phyloP scores from a whole-genome alignment of 2,329 filamentous ascomycete genomes.

The Colletotrichum liriopes region DNA sequence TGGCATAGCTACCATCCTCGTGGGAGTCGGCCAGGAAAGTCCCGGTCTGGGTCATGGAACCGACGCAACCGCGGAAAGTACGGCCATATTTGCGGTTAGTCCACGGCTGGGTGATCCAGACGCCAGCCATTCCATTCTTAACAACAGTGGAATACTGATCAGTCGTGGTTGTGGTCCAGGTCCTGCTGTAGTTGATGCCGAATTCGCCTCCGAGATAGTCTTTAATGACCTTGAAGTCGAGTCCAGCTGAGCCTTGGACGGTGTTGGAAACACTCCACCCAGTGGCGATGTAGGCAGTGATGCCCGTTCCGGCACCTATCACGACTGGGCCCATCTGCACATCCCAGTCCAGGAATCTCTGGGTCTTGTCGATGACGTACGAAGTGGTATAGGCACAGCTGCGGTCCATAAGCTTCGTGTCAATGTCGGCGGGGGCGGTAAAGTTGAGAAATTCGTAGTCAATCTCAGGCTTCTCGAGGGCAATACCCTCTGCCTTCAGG shows the following conservation, averaged over 20 bases:
- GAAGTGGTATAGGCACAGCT: constrained; percentile 21
- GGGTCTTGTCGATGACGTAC: constrained; percentile 13
- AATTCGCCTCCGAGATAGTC: constrained; percentile 1
- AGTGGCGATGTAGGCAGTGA: constrained; percentile 6
- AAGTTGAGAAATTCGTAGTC: constrained; percentile 9
- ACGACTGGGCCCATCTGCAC: constrained; percentile 35
- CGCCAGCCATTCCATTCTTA: constrained; percentile 7
- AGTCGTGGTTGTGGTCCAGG: constrained; percentile 22
- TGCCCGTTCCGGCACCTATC: constrained; percentile 14
- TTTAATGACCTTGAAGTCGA: constrained; percentile 18
- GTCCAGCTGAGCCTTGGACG: neutral
- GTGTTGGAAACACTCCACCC: constrained; percentile 23
- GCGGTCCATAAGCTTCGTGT: neutral
- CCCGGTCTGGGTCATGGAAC: constrained; percentile 13
- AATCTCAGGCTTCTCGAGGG: neutral
- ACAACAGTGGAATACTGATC: constrained; percentile 8
- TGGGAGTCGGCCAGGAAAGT: constrained; percentile 29
- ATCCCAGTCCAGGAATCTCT: constrained; percentile 35
- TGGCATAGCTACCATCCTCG: constrained; percentile 17
- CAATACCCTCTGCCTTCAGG: constrained; percentile 1
- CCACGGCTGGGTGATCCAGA: constrained; percentile 17
- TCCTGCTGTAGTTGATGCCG: constrained; percentile 21
- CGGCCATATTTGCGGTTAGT: constrained; percentile 24
- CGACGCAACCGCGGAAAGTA: constrained; percentile 9
- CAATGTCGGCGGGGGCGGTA: neutral